Evolutionary conservation across 2,329 filamentous ascomycete species (phyloP), one percentile per base, ranked within the genome.

Genomic region (Nemania abortiva): DNA sequence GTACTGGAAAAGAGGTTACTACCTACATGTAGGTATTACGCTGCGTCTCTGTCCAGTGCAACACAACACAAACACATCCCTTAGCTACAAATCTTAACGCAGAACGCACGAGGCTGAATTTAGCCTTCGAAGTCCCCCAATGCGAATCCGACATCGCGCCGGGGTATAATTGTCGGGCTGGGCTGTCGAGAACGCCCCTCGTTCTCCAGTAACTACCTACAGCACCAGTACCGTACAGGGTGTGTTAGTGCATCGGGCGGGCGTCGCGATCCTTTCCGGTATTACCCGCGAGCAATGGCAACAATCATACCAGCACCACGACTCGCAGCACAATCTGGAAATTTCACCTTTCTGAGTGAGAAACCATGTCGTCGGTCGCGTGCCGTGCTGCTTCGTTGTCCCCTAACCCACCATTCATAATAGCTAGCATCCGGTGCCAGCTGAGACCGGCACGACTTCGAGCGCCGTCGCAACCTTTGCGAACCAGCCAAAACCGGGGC

Each of bases 341-440:
- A 55, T 29, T 62, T 65, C 39, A 64, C 53, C 64, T 42, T 54
- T 63, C 65, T 70, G 63, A 69, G 65, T 73, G 63, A 74, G 66
- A 73, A 65, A 74, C 68, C 56, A 77, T 77, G 75, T 73, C 76
- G 66, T 75, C 72, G 67, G 71, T 71, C 68, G 67, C 62, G 65
- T 69, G 68, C 71, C 71, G 69, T 64, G 70, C 74, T 10, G 31
- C 69, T 65, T 52, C 64, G 50, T 18, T 55, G 13, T 64, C 69
- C 58, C 65, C 73, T 45, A 73, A 72, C 68, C 56, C 66, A 56
- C 55, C 57, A 13, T 66, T 65, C 69, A 63, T 72, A 70, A 72
- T 71, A 72, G 70, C 70, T 52, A 73, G 63, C 60, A 59, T 65
- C 56, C 69, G 63, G 52, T 60, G 54, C 55, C 75, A 72, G 65